Evolutionary conservation across 176 grass and related monocot species (phyloP), one percentile per base, ranked within the genome.

Genomic region (Zoysia pacifica): DNA sequence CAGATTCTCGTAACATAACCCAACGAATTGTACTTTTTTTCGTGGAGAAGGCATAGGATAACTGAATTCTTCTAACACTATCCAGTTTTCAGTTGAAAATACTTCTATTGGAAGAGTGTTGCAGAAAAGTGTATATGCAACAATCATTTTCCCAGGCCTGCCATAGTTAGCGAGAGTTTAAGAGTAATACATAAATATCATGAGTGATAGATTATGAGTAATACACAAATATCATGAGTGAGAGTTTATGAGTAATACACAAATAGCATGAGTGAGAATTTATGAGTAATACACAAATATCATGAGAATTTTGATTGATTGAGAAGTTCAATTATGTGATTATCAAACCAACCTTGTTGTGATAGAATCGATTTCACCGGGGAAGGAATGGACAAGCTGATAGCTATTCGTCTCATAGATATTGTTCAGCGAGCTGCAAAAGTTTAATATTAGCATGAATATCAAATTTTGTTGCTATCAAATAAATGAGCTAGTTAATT

Each of bases 61-160:
- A 37, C 50, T 52, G 48, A 72, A 2, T 39, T 16, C 35, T 75
- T 58, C 59, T 39, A 59, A 41, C 16, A 44, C 53, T 7, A 9
- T 43, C 72, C 72, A 75, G 16, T 59, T 44, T 59, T 75, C 18
- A 45, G 53, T 59, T 59, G 72, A 75, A 16, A 58, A 59, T 75
- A 60, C 18, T 75, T 44, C 5, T 59, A 75, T 75, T 60, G 53
- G 53, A 59, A 75, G 9, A 19, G 12, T 2, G 53, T 42, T 13
- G 2, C 1, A 0, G 71, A 9, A 9, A 6, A 19, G 11, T 11
- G 1, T 3, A 74, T 42, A 54, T n/a, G 38, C 51, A 56, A 74
- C 71, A 12, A 56, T 74, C 37, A 74, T 4, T 42, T 42, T 18
- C 40, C 71, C 71, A 42, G 71, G 71, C 71, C 71, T 74, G 71